Conservation (phyloP, 2,329 filamentous ascomycete genomes). For the Sporothrix luriei region DNA sequence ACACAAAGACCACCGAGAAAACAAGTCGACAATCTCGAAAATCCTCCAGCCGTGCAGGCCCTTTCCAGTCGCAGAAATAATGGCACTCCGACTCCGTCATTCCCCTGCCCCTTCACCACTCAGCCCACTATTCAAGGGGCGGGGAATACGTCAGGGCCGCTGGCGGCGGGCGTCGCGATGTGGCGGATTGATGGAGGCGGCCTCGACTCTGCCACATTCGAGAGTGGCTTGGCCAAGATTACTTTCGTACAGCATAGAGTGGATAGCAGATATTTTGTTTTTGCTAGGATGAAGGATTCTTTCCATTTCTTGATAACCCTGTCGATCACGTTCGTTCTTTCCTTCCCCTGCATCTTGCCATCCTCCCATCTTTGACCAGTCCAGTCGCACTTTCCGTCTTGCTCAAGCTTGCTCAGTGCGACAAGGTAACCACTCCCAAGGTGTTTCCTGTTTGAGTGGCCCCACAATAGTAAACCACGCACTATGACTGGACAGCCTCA, state of each 20-base stretch:
- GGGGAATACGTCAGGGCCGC: constrained; percentile 15
- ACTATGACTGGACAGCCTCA: constrained; percentile 23
- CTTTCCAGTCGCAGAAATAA: not conserved
- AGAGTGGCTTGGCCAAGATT: constrained; percentile 20
- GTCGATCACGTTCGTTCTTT: constrained; percentile 1
- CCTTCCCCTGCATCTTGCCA: not conserved
- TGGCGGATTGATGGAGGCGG: not conserved
- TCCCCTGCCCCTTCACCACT: not conserved
- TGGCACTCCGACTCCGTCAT: not conserved
- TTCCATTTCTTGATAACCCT: not conserved
- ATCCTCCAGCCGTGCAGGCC: not conserved
- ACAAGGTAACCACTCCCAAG: no score
- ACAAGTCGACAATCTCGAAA: not conserved
- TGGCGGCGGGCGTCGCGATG: constrained; percentile 8
- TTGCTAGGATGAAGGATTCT: not conserved
- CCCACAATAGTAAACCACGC: constrained; percentile 15
- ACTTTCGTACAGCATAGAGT: not conserved
- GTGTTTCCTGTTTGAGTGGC: not conserved
- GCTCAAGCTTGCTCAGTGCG: not conserved
- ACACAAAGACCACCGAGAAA: not conserved
- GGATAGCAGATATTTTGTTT: not conserved
- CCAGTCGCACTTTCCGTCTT: constrained; percentile 17
- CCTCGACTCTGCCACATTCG: constrained; percentile 1
- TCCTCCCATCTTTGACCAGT: not conserved
- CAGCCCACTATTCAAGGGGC: not conserved